Evolutionary conservation across 2,329 filamentous ascomycete genomes (phyloP).

Genomic region (Allantophomopsis lycopodina): DNA sequence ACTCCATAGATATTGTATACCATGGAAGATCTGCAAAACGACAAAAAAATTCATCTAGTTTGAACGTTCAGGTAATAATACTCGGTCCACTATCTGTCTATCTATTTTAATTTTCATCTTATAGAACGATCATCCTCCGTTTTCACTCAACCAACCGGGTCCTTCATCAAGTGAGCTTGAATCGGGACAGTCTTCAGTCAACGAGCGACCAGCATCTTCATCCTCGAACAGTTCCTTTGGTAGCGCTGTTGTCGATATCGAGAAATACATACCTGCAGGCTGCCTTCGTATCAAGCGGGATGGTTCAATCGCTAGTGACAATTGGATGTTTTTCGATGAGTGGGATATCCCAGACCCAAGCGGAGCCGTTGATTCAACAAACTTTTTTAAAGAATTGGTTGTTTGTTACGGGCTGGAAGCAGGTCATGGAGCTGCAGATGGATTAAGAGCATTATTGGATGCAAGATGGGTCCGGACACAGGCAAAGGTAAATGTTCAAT

Average conservation of each 20-base stretch:
- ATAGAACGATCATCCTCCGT: no score
- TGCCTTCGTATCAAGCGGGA: not conserved
- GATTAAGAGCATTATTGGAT: slow-evolving; percentile 5
- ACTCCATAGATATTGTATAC: no score
- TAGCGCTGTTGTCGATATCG: not conserved
- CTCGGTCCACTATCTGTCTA: no score
- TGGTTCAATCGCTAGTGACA: not conserved
- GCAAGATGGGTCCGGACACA: slow-evolving; percentile 17
- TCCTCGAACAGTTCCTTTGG: not conserved
- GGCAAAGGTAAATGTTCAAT: slow-evolving; percentile 9
- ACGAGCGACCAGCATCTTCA: not conserved
- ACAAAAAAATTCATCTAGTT: no score
- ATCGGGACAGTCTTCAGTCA: not conserved
- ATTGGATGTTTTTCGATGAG: not conserved
- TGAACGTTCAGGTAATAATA: no score
- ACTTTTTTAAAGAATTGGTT: slow-evolving; percentile 5
- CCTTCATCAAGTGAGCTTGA: no score
- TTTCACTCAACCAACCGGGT: no score
- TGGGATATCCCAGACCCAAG: not conserved
- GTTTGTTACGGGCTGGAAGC: slow-evolving; percentile 2
- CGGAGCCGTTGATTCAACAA: slow-evolving; percentile 8
- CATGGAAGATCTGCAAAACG: no score
- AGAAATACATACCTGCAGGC: slow-evolving; percentile 1
- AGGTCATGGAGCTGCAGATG: slow-evolving; percentile 1
- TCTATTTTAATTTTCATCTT: no score